Conservation (phyloP, 495 filamentous ascomycete species). For the Parathielavia hyrcaniae region DNA sequence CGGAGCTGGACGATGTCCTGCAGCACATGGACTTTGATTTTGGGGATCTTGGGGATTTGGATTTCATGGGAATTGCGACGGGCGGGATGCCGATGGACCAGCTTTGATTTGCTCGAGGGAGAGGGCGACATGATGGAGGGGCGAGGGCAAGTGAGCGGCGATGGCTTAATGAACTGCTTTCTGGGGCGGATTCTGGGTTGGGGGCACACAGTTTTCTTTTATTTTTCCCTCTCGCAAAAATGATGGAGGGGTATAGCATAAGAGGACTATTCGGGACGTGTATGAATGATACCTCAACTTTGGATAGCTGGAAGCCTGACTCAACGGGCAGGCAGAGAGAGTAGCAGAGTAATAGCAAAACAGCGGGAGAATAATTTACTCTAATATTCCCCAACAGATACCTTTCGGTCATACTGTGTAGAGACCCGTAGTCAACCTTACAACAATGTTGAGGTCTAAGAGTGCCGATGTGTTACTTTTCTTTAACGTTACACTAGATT, state of each 20-base stretch:
- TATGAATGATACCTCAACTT: slow-evolving; percentile 6
- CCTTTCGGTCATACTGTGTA: too few relatives aligned
- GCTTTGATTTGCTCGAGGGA: not conserved
- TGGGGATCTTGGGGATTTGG: slow-evolving; percentile 16
- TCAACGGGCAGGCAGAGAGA: not conserved
- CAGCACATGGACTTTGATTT: slow-evolving; percentile 37
- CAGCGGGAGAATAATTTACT: not conserved
- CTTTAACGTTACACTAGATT: too few relatives aligned
- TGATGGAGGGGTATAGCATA: not conserved
- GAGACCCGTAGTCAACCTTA: too few relatives aligned
- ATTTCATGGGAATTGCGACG: slow-evolving; percentile 10
- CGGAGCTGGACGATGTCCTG: slow-evolving; percentile 37
- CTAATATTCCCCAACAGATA: not conserved
- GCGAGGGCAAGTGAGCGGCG: not conserved
- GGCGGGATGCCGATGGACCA: slow-evolving; percentile 13
- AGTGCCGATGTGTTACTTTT: too few relatives aligned
- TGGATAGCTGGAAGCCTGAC: not conserved
- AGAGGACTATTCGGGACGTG: not conserved
- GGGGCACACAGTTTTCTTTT: not conserved
- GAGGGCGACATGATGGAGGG: not conserved
- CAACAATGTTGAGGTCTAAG: too few relatives aligned
- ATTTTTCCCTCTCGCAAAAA: not conserved
- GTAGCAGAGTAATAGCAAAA: not conserved
- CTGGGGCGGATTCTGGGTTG: not conserved
- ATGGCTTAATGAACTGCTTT: not conserved